Base-by-base conservation (phyloP, 148 eudicot genomes). In the Fagopyrum homotropicum region DNA sequence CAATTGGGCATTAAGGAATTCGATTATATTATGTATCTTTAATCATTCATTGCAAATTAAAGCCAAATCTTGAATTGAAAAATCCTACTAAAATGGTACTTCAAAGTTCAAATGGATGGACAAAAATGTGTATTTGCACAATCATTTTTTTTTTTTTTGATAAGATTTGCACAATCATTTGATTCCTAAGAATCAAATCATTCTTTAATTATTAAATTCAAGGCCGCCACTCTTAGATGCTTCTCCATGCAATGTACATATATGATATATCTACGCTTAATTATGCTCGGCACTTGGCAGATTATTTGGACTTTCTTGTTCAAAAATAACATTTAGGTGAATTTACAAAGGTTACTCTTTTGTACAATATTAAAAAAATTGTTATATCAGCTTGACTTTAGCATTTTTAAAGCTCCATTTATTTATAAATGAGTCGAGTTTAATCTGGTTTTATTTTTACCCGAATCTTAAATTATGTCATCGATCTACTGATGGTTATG, bases 241-340 rank as follows among this genome's bases (percentile, higher is more conserved):
- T 66, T 66, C 17, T 40, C 7, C 17, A 11, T 40, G 14, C 40
- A 35, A 5, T 66, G 14, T 64, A 14, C 45, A 30, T 64, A 22
- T 22, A 35, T 1, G 3, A 35, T 35, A 35, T 35, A 2, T 35
- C 40, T 2, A 66, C 14, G 17, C 40, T 66, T 66, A 40, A 12
- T 64, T 30, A 66, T 66, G 71, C 14, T 43, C 17, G 71, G 71
- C 71, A 40, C 17, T 66, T 66, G 71, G 71, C 66, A 22, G 66
- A 60, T 60, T 26, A 60, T 19, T 26, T 19, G 35, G 9, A 60
- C 17, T 57, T 60, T 22, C 19, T 60, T 7, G 14, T 57, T 60
- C 66, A 60, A 49, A 49, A 48, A 35, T 35, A 35, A 35, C 40
- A 35, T 35, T 35, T 35, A 35, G n/a, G 8, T 55, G 60, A 16